phyloP scores from a whole-genome alignment of 2,329 filamentous ascomycete species.

The Aspergillus quadrilineatus region DNA sequence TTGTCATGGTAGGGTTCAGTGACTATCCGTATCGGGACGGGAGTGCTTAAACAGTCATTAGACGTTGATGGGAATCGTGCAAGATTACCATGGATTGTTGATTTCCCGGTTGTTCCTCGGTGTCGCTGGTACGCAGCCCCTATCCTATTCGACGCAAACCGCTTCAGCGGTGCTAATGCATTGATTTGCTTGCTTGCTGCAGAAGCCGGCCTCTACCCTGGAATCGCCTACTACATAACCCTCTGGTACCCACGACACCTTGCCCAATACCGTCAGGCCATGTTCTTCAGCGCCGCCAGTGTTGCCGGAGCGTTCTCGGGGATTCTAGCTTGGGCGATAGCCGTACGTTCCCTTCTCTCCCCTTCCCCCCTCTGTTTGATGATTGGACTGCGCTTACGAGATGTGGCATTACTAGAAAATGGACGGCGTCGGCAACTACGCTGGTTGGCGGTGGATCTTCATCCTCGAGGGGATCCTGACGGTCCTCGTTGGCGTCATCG shows the following conservation, averaged over 20 bases:
- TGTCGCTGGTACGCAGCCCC: constrained; percentile 22
- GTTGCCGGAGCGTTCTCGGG: constrained; percentile 55
- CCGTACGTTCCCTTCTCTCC: constrained; percentile 27
- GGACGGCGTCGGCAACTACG: constrained; percentile 49
- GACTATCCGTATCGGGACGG: no score
- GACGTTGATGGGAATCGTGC: constrained; percentile 52
- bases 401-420: constrained; percentile 39
- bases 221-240: constrained; percentile 47
- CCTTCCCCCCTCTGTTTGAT: no score
- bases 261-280: constrained; percentile 44
- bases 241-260: constrained; percentile 49
- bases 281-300: constrained; percentile 50
- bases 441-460: constrained; percentile 53
- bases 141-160: no score
- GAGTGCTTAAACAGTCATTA: background rate
- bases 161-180: no score
- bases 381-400: no score
- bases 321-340: constrained; percentile 52
- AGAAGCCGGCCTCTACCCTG: constrained; percentile 46
- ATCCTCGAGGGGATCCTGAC: constrained; percentile 52
- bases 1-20: constrained; percentile 38
- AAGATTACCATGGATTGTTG: constrained; percentile 49
- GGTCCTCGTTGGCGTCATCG: constrained; percentile 42
- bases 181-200: background rate
- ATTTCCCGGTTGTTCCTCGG: constrained; percentile 49